These are phyloP conservation scores for Penicillium cosmopolitanum DNA, from an alignment of 495 filamentous ascomycete genomes.

Conservation along the genomic window DNA sequence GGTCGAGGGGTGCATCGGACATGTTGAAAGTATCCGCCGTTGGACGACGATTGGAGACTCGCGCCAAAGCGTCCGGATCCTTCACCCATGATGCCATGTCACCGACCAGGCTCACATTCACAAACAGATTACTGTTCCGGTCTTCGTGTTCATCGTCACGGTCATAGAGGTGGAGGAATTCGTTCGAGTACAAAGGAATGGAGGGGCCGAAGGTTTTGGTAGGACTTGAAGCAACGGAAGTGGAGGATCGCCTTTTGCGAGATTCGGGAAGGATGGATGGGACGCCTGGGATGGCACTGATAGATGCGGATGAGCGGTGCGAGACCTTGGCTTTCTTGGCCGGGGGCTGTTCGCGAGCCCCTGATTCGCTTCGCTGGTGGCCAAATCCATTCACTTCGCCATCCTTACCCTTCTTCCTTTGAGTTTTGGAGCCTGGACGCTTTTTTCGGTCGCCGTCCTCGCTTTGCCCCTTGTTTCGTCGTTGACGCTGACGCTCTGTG, in stretches of 20 bases:
- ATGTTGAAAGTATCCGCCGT: constrained; percentile 54
- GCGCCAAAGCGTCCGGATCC: constrained; percentile 55
- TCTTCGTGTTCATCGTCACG: constrained; percentile 54
- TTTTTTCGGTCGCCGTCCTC: constrained; percentile 68
- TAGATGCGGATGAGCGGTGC: constrained; percentile 72
- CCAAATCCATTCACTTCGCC: constrained; percentile 42
- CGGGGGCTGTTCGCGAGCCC: constrained; percentile 57
- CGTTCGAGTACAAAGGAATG: constrained; percentile 63
- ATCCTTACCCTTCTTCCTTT: constrained; percentile 72
- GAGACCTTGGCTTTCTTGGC: constrained; percentile 75
- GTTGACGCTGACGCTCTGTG: constrained; percentile 68
- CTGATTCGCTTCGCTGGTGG: constrained; percentile 54
- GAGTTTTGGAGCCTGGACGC: constrained; percentile 67
- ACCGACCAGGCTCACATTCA: constrained; percentile 67
- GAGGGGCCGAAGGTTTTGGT: constrained; percentile 52
- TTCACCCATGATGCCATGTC: constrained; percentile 73
- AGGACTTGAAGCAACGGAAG: constrained; percentile 53
- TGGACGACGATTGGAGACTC: constrained; percentile 44
- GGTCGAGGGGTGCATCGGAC: constrained; percentile 57
- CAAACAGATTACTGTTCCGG: constrained; percentile 62
- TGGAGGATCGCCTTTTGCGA: constrained; percentile 57
- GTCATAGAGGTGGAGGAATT: constrained; percentile 73
- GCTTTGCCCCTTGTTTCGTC: constrained; percentile 61
- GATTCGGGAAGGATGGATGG: constrained; percentile 40
- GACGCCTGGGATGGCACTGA: constrained; percentile 57